Conservation (phyloP, 2,329 filamentous ascomycete genomes). For the Claviceps africana region DNA sequence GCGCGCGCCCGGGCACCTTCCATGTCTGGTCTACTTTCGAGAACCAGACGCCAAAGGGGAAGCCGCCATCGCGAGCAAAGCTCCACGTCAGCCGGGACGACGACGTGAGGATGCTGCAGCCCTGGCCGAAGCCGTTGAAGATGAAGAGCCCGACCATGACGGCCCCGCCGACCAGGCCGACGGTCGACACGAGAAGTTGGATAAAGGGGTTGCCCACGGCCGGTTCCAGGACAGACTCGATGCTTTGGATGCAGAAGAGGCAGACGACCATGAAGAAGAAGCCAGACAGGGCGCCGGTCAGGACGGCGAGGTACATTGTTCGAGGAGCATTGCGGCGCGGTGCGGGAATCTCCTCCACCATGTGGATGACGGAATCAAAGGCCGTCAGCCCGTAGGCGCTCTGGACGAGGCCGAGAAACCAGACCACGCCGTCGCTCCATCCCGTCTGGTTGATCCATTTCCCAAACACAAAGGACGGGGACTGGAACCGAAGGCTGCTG, state of each 20-base stretch:
- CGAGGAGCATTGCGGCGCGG: constrained; percentile 35
- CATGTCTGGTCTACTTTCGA: constrained; percentile 28
- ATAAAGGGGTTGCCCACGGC: constrained; percentile 32
- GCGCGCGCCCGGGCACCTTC: constrained; percentile 37
- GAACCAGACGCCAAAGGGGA: constrained; percentile 32
- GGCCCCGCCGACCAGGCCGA: constrained; percentile 24
- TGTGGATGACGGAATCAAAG: constrained; percentile 45
- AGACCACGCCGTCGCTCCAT: constrained; percentile 42
- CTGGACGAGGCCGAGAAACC: constrained; percentile 43
- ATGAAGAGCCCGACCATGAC: constrained; percentile 37
- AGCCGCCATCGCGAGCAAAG: constrained; percentile 38
- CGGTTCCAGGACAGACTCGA: constrained; percentile 26
- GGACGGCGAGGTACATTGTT: constrained; percentile 38
- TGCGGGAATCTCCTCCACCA: constrained; percentile 42
- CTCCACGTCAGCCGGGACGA: constrained; percentile 39
- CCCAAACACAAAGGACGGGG: constrained; percentile 37
- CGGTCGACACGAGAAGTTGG: constrained; percentile 26
- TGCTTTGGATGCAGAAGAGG: constrained; percentile 34
- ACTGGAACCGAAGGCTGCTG: constrained; percentile 29
- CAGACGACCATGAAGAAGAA: constrained; percentile 39
- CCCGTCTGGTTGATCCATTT: constrained; percentile 30
- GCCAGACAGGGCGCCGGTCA: constrained; percentile 33
- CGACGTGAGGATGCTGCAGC: constrained; percentile 35
- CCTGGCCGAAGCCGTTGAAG: constrained; percentile 40
- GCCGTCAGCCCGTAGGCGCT: constrained; percentile 41